A percentile compares a stretch with the other conserved stretches of the same genome.
Conservation (phyloP, 1,139 yeast genomes). For the Geotrichum macrosporum region DNA sequence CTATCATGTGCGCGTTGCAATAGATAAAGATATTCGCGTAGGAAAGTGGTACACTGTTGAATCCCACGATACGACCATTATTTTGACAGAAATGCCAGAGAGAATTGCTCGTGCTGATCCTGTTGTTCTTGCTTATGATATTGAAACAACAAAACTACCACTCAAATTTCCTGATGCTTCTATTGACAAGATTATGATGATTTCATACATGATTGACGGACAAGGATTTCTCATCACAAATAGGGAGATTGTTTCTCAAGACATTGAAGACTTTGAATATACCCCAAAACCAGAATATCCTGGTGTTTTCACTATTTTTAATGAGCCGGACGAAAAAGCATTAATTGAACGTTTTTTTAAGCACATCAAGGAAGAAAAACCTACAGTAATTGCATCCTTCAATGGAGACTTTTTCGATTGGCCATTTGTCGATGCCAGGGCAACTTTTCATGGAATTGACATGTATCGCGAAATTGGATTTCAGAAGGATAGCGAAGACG, state of each 20-base stretch:
- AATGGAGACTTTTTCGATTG: conserved; percentile 99
- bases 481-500: conserved; percentile 80
- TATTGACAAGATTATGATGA: conserved; percentile 97
- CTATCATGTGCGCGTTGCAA: conserved; percentile 90
- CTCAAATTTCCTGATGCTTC: conserved; percentile 91
- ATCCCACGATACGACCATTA: conserved; percentile 54
- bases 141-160: conserved; percentile 96
- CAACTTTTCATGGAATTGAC: conserved; percentile 75
- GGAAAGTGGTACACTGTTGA: conserved; percentile 94
- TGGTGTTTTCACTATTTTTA: conserved; percentile 83
- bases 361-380: conserved; percentile 80
- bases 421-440: conserved; percentile 94
- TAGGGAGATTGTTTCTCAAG: conserved; percentile 88
- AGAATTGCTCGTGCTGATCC: conserved; percentile 96
- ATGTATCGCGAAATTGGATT: conserved; percentile 95
- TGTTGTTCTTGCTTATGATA: conserved; percentile 93
- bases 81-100: conserved; percentile 59
- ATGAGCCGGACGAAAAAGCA: conserved; percentile 80
- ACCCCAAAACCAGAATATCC: conserved; percentile 97
- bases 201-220: conserved; percentile 98
- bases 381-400: conserved; percentile 94
- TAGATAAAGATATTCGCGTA: conserved; percentile 77
- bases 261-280: conserved; percentile 94
- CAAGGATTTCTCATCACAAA: conserved; percentile 92
- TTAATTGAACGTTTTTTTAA: conserved; percentile 75